phyloP scores from a whole-genome alignment of 2,329 filamentous ascomycete species.

The Trematosphaeria pertusa region DNA sequence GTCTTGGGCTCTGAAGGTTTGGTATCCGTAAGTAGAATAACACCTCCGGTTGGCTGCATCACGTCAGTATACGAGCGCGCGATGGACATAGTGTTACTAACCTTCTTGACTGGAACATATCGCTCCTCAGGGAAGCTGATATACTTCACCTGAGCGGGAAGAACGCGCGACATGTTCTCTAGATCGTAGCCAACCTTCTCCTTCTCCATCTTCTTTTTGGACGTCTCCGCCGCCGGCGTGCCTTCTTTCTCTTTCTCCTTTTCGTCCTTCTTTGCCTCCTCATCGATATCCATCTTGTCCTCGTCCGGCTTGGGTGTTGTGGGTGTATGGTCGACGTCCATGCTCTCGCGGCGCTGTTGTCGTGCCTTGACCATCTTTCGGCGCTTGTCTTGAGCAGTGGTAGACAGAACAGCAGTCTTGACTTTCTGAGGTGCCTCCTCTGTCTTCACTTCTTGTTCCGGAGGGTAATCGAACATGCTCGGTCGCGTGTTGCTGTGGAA shows the following conservation, averaged over 20 bases:
- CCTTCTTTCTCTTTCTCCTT: slow-evolving; percentile 61
- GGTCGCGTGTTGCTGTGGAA: slow-evolving; percentile 94
- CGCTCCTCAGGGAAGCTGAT: slow-evolving; percentile 89
- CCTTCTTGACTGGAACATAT: slow-evolving; percentile 93
- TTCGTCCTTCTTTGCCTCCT: slow-evolving; percentile 54
- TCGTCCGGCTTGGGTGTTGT: slow-evolving; percentile 72
- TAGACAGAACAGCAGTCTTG: slow-evolving; percentile 93
- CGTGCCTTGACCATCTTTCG: slow-evolving; percentile 93
- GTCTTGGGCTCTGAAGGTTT: slow-evolving; percentile 78
- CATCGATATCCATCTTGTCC: slow-evolving; percentile 85
- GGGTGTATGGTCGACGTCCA: slow-evolving; percentile 87
- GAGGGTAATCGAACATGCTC: slow-evolving; percentile 97
- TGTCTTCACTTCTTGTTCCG: slow-evolving; percentile 92
- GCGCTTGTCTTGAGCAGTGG: slow-evolving; percentile 95
- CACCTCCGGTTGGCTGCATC: slow-evolving; percentile 83
- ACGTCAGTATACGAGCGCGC: slow-evolving; percentile 23
- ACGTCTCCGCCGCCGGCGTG: slow-evolving; percentile 59
- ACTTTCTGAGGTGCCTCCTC: slow-evolving; percentile 94
- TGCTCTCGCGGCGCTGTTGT: slow-evolving; percentile 86
- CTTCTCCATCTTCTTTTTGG: slow-evolving; percentile 91
- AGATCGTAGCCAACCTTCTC: slow-evolving; percentile 97
- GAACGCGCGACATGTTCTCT: slow-evolving; percentile 94
- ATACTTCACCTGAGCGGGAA: slow-evolving; percentile 92
- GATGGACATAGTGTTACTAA: slow-evolving; percentile 48
- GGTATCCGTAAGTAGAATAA: slow-evolving; percentile 88